Percentiles rank a stretch among this genome's conserved stretches.
Conservation (phyloP, 139 green algal genomes). For the Edaphochlamys debaryana region DNA sequence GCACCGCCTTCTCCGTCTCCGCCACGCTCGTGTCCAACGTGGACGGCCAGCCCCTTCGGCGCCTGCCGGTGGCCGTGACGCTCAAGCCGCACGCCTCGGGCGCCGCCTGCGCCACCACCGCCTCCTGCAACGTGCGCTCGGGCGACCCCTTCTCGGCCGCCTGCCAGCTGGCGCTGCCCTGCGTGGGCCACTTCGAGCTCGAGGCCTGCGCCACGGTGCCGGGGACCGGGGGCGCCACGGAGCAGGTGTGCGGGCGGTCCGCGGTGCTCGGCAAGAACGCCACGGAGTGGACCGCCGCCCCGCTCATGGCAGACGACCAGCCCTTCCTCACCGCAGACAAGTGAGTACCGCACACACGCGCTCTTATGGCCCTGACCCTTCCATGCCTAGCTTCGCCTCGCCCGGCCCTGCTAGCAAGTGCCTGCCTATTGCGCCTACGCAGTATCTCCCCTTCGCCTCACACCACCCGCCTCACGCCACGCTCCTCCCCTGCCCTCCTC, state of each 20-base stretch:
- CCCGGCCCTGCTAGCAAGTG: no score
- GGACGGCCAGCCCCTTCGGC: conserved; percentile 31
- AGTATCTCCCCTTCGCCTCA: no score
- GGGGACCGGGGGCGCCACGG: not conserved
- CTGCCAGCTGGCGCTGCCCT: conserved; percentile 58
- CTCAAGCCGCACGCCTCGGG: not conserved
- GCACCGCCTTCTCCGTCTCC: conserved; percentile 38
- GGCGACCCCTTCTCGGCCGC: not conserved
- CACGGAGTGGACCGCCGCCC: conserved; percentile 24
- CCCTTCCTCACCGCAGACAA: conserved; percentile 24
- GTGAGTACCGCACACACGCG: no score
- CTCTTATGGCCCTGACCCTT: no score
- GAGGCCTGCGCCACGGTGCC: conserved; percentile 13
- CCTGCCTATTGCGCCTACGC: no score
- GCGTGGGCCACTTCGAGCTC: conserved; percentile 48
- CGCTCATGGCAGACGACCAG: conserved; percentile 1
- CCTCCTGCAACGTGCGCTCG: not conserved
- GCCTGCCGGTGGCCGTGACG: conserved; percentile 22
- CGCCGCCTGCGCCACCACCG: not conserved
- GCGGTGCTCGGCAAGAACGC: conserved; percentile 40
- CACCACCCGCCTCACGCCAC: no score
- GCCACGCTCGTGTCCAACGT: conserved; percentile 49
- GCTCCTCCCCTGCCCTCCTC: no score
- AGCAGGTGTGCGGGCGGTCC: no score
- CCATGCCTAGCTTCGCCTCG: no score